These are phyloP conservation scores for Russula sp. DNA, from an alignment of 768 basidiomycete species.

Conservation along the genomic window DNA sequence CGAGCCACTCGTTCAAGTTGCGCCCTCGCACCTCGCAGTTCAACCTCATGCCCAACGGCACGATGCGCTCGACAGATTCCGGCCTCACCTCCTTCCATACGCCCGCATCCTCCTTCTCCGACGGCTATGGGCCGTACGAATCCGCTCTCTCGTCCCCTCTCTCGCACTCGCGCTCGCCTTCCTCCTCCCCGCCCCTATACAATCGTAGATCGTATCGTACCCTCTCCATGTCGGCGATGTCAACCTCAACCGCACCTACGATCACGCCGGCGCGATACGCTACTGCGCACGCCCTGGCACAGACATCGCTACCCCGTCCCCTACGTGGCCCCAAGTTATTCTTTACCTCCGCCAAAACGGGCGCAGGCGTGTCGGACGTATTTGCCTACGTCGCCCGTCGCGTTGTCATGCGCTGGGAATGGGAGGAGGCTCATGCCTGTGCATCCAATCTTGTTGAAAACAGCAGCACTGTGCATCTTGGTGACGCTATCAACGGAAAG, in stretches of 20 bases:
- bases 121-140: conserved; percentile 38
- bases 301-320: conserved; percentile 27
- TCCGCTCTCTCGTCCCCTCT: conserved; percentile 54
- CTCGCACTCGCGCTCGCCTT: conserved; percentile 27
- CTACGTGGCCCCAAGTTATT: conserved; percentile 59
- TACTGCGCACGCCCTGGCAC: neutral
- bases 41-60: conserved; percentile 35
- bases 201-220: conserved; percentile 19
- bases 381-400: conserved; percentile 68
- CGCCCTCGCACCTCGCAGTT: conserved; percentile 42
- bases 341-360: conserved; percentile 74
- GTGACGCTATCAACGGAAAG: neutral
- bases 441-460: conserved; percentile 35
- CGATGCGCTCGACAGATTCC: conserved; percentile 51
- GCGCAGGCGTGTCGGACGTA: conserved; percentile 61
- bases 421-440: conserved; percentile 49
- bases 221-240: conserved; percentile 16
- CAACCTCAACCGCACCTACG: conserved; percentile 22
- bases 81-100: conserved; percentile 65
- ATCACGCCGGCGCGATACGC: conserved; percentile 25
- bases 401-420: conserved; percentile 57
- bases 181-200: conserved; percentile 21
- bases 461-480: conserved; percentile 10
- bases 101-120: conserved; percentile 69
- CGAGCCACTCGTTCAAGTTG: conserved; percentile 33